Conservation (phyloP, 169 alveolate genomes). For the Amoebophrya sp. region DNA sequence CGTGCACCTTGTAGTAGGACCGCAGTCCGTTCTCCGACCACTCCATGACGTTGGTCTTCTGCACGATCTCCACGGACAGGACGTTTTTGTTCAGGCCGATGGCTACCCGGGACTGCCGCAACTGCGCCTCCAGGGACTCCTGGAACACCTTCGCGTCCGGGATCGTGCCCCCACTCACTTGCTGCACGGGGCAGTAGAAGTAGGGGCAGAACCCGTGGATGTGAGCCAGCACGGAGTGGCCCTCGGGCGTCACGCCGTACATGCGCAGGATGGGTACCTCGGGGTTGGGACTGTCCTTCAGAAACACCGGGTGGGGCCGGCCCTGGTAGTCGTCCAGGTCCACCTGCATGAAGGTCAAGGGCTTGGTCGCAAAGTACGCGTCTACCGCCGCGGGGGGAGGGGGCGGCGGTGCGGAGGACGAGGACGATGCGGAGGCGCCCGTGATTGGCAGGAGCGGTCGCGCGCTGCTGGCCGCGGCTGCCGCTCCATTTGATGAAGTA, state of each 20-base stretch:
- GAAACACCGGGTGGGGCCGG: neutral
- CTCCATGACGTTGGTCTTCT: neutral
- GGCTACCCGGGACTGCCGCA: neutral
- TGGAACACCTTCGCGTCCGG: conserved; percentile 12
- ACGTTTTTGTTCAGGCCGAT: neutral
- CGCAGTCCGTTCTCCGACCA: neutral
- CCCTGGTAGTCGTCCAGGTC: conserved; percentile 39
- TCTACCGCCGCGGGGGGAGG: no score
- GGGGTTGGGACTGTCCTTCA: conserved; percentile 16
- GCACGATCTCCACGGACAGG: neutral
- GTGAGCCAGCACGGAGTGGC: conserved; percentile 52
- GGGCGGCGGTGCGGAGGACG: no score
- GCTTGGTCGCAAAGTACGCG: no score
- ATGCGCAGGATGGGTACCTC: conserved; percentile 52
- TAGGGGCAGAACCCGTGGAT: conserved; percentile 58
- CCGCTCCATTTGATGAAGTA: no score
- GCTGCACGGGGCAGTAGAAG: conserved; percentile 46
- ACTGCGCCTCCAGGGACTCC: neutral
- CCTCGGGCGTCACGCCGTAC: conserved; percentile 56
- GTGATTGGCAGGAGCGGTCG: no score
- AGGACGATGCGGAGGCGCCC: no score
- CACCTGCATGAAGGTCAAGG: conserved; percentile 45
- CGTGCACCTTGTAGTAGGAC: neutral
- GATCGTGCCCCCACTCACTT: conserved; percentile 31
- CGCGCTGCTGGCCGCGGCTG: no score